phyloP scores from a whole-genome alignment of 1,284 basidiomycete species.

The Serendipita sp. region DNA sequence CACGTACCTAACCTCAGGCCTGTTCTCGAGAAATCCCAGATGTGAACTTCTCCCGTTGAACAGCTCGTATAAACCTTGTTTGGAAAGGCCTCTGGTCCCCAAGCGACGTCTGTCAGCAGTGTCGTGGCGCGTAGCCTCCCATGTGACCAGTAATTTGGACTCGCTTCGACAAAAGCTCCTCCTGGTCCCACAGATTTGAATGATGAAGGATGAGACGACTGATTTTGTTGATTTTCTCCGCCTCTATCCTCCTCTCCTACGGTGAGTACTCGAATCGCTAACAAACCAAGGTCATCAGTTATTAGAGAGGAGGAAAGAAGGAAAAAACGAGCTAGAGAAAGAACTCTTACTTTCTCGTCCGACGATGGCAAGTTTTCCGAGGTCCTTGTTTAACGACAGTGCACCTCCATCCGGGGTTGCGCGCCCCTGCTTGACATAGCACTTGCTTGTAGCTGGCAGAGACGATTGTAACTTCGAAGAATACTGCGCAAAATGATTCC shows the following conservation, averaged over 20 bases:
- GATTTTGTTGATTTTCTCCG: neutral
- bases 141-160: constrained; percentile 3
- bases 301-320: neutral
- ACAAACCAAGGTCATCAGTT: neutral
- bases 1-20: neutral
- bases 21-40: neutral
- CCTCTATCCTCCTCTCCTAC: neutral
- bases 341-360: neutral
- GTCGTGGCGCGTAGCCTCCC: neutral
- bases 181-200: neutral
- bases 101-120: neutral
- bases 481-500: neutral
- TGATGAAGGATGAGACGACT: neutral
- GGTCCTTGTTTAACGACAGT: neutral
- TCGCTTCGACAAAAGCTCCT: neutral
- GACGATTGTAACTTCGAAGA: neutral
- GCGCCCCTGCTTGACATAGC: neutral
- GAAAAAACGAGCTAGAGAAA: neutral
- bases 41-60: neutral
- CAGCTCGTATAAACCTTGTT: neutral
- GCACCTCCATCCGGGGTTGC: neutral
- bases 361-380: neutral
- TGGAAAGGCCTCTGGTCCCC: constrained; percentile 1
- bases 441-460: neutral
- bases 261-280: neutral